phyloP scores from a whole-genome alignment of 2,329 filamentous ascomycete species.

The Xenoacremonium recifei region DNA sequence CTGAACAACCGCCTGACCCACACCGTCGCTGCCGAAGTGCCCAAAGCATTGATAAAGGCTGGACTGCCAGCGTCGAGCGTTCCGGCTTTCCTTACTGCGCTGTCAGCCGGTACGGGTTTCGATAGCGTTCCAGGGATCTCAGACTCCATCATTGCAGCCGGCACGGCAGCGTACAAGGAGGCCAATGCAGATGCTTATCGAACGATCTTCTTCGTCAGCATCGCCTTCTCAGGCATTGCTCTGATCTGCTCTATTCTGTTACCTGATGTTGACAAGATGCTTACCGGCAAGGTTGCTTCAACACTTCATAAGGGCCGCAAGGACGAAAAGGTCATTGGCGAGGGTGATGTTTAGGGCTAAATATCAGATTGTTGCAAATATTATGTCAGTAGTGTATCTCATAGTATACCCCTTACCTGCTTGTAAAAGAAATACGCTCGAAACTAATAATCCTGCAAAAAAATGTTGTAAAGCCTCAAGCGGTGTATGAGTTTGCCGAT shows the following conservation, averaged over 20 bases:
- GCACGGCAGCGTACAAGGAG: constrained; percentile 28
- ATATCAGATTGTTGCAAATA: no score
- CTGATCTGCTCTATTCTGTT: constrained; percentile 29
- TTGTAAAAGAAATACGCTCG: no score
- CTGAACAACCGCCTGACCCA: constrained; percentile 31
- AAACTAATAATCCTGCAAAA: no score
- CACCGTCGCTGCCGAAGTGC: constrained; percentile 30
- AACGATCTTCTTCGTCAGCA: constrained; percentile 34
- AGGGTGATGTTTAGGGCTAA: constrained; percentile 1
- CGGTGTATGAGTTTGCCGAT: no score
- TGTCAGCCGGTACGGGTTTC: constrained; percentile 27
- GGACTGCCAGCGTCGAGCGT: constrained; percentile 36
- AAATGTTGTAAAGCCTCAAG: no score
- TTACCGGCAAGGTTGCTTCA: constrained; percentile 32
- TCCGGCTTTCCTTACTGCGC: constrained; percentile 31
- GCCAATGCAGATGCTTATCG: constrained; percentile 34
- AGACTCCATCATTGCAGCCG: constrained; percentile 26
- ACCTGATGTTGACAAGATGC: constrained; percentile 32
- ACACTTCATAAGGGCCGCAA: constrained; percentile 27
- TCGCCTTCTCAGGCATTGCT: constrained; percentile 32
- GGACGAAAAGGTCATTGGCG: constrained; percentile 17
- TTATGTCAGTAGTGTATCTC: no score
- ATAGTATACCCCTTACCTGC: no score
- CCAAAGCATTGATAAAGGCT: constrained; percentile 32
- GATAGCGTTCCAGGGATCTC: constrained; percentile 29